Evolutionary conservation across 176 grass and related monocot genomes (phyloP), one percentile per base, ranked within the genome.

Genomic region (Alloteropsis semialata): DNA sequence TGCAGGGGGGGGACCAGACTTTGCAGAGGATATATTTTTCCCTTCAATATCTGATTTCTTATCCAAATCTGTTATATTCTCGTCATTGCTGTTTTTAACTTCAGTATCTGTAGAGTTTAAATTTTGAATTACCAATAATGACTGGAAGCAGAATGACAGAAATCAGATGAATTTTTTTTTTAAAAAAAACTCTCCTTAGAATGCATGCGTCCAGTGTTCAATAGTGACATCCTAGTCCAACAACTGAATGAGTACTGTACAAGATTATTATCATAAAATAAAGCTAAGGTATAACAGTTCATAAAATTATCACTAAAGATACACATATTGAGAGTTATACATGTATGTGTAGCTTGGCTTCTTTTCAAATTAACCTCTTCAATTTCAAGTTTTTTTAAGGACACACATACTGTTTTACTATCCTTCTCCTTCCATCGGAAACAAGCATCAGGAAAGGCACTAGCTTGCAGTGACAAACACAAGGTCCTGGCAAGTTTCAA

Each of bases 401-500:
- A 7, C 54, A 56, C 48, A 54, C 3, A 5, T 51, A 37, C 39
- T 51, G 10, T 17, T 33, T 63, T 17, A 12, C 28, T 39, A 38
- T 39, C 62, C 62, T 80, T 66, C 60, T 3, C 15, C 9, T 42
- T 5, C 41, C 19, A 36, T 39, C 11, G 18, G 30, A 81, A 81
- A 58, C 27, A 28, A 44, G 60, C 48, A 84, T 57, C 45, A 4
- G 36, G 19, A 16, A 54, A 74, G 57, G 32, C n/a, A 49, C 36
- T 39, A 41, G 17, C 33, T 75, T 25, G 44, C 59, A 50, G 21
- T 43, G 81, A 41, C 22, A 83, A 63, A 83, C 22, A 24, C 71
- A 76, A 75, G 44, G 82, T 5, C 24, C 48, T 84, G 67, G 46
- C 71, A 84, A 42, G 25, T 69, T 69, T 77, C 82, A 76, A 76